Conservation (phyloP, 169 alveolate genomes). For the Babesia caballi region DNA sequence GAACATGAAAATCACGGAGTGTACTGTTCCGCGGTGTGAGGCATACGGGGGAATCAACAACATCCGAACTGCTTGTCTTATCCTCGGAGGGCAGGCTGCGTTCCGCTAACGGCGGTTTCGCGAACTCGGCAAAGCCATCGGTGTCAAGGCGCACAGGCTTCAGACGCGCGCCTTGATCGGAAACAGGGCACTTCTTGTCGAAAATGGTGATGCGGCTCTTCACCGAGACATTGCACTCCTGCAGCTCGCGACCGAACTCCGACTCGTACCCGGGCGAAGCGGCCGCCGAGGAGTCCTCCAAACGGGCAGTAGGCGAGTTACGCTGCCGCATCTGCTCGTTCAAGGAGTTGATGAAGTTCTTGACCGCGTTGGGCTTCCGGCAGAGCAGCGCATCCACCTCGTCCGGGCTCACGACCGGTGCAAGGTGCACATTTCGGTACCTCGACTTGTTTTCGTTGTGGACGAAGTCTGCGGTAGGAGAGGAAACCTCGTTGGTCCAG, state of each 20-base stretch:
- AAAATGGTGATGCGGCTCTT: conserved; percentile 1
- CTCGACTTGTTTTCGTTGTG: conserved; percentile 13
- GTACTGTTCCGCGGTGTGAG: background rate
- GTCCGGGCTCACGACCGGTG: conserved; percentile 37
- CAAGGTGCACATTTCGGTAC: conserved; percentile 31
- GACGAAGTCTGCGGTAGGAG: background rate
- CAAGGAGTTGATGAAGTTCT: conserved; percentile 41
- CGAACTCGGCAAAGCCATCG: background rate
- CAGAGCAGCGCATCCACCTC: conserved; percentile 56
- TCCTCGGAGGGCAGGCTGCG: background rate
- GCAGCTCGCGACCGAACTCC: conserved; percentile 11
- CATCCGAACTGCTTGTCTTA: background rate
- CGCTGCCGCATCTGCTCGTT: conserved; percentile 32
- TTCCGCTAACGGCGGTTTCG: background rate
- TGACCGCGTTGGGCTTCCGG: conserved; percentile 55
- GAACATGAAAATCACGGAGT: too few species aligned
- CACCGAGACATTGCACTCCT: conserved; percentile 21
- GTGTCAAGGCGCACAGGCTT: background rate
- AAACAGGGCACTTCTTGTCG: background rate
- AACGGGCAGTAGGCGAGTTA: background rate
- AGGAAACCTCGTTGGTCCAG: conserved; percentile 13
- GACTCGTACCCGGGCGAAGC: background rate
- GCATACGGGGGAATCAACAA: background rate
- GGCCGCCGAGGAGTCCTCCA: background rate
- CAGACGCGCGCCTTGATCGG: background rate